phyloP scores from a whole-genome alignment of 2,329 filamentous ascomycete genomes.

The Ophiosphaerella herpotricha region DNA sequence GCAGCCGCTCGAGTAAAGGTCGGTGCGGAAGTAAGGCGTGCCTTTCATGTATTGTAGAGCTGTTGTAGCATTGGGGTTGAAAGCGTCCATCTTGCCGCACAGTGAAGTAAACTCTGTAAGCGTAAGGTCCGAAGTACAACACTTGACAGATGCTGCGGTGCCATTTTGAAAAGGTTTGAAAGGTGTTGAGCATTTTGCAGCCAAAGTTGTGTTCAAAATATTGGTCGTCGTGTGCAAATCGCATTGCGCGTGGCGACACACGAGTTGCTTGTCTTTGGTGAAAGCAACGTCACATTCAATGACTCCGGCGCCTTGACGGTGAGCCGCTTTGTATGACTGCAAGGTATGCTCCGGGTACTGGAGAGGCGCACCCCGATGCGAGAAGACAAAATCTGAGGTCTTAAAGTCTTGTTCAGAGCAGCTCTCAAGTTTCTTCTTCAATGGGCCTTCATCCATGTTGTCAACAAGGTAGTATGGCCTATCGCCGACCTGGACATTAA shows the following conservation, averaged over 20 bases:
- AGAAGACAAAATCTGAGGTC: constrained; percentile 40
- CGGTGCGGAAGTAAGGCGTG: constrained; percentile 66
- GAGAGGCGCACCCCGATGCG: constrained; percentile 44
- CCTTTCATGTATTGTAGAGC: constrained; percentile 62
- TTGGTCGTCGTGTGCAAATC: constrained; percentile 47
- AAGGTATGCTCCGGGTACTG: constrained; percentile 45
- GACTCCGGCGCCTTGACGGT: constrained; percentile 42
- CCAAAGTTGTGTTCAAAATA: constrained; percentile 43
- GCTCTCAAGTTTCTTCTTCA: constrained; percentile 44
- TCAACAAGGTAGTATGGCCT: constrained; percentile 45
- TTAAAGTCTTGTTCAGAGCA: constrained; percentile 45
- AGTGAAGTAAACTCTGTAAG: constrained; percentile 68
- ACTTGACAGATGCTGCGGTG: constrained; percentile 62
- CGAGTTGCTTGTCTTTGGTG: constrained; percentile 45
- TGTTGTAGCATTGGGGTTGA: constrained; percentile 68
- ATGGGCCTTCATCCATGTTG: constrained; percentile 44
- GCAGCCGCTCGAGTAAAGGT: constrained; percentile 66
- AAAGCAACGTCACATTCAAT: constrained; percentile 48
- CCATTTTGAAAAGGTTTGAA: constrained; percentile 41
- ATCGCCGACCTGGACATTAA: constrained; percentile 44
- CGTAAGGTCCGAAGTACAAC: constrained; percentile 74
- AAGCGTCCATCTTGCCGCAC: constrained; percentile 66
- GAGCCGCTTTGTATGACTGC: constrained; percentile 37
- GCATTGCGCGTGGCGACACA: constrained; percentile 46
- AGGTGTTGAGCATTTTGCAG: constrained; percentile 42